A percentile compares a stretch with the other conserved stretches of the same genome.
phyloP scores from a whole-genome alignment of 345 rosid species.

The Murraya paniculata region DNA sequence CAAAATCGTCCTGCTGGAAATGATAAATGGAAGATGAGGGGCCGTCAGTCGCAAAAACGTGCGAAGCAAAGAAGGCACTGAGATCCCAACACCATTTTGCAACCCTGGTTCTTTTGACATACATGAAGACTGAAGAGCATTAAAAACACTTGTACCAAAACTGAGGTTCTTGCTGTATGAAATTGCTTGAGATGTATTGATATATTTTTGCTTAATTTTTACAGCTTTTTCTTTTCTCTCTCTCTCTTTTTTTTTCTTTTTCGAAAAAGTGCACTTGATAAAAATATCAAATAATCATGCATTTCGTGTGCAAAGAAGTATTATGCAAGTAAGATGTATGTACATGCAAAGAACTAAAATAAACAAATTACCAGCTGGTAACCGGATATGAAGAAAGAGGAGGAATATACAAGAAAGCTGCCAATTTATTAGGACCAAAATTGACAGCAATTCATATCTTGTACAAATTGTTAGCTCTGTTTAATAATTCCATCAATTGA shows the following conservation, averaged over 20 bases:
- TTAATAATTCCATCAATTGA: not conserved
- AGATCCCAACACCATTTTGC: not conserved
- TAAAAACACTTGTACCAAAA: not conserved
- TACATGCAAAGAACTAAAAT: no score
- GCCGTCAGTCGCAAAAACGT: conserved; percentile 46
- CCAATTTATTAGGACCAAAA: conserved; percentile 14
- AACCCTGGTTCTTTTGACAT: not conserved
- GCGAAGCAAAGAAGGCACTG: conserved; percentile 64
- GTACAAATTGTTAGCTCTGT: not conserved
- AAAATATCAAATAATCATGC: no score
- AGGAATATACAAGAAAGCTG: not conserved
- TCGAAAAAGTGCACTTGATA: no score
- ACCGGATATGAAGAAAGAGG: no score
- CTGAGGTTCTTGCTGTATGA: not conserved
- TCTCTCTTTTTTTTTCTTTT: no score
- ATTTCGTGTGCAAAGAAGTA: no score
- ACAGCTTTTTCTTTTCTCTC: not conserved
- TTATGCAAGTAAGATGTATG: no score
- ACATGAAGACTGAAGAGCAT: no score
- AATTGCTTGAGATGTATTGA: not conserved
- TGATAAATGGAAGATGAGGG: conserved; percentile 78
- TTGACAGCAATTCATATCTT: conserved; percentile 7
- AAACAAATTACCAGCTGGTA: no score
- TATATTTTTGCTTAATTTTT: no score
- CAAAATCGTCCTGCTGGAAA: conserved; percentile 56